These are phyloP conservation scores for Geotrichum carabidarum DNA, from an alignment of 1,139 yeast species.

Conservation along the genomic window DNA sequence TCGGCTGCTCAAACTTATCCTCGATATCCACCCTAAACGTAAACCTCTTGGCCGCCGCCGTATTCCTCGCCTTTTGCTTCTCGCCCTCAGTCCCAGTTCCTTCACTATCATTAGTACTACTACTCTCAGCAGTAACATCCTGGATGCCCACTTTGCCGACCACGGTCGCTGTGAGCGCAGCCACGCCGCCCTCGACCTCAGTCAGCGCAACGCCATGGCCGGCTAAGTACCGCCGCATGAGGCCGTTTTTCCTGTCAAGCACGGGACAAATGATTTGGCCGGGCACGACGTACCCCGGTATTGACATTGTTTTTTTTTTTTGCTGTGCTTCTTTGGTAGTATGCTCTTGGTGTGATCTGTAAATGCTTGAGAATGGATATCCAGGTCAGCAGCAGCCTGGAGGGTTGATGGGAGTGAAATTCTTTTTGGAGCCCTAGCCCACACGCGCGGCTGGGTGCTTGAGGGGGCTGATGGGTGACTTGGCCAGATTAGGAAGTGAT, in stretches of 20 bases:
- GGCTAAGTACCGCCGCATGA: constrained; percentile 12
- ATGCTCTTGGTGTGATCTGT: too few species aligned
- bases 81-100: neutral
- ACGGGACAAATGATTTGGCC: constrained; percentile 63
- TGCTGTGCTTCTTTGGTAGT: neutral
- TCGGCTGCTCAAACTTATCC: constrained; percentile 30
- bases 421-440: too few species aligned
- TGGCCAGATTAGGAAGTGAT: too few species aligned
- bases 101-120: neutral
- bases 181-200: constrained; percentile 23
- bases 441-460: too few species aligned
- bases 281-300: constrained; percentile 57
- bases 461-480: too few species aligned
- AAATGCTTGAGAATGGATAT: too few species aligned
- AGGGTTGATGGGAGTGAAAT: too few species aligned
- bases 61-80: neutral
- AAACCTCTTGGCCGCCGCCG: constrained; percentile 17
- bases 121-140: constrained; percentile 6
- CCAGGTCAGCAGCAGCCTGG: too few species aligned
- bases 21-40: constrained; percentile 37
- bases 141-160: constrained; percentile 49
- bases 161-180: constrained; percentile 60
- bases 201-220: constrained; percentile 39
- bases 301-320: too few species aligned
- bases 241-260: constrained; percentile 29